Evolutionary conservation across 2,329 filamentous ascomycete genomes (phyloP).

Genomic region (Ophiostoma sp.): DNA sequence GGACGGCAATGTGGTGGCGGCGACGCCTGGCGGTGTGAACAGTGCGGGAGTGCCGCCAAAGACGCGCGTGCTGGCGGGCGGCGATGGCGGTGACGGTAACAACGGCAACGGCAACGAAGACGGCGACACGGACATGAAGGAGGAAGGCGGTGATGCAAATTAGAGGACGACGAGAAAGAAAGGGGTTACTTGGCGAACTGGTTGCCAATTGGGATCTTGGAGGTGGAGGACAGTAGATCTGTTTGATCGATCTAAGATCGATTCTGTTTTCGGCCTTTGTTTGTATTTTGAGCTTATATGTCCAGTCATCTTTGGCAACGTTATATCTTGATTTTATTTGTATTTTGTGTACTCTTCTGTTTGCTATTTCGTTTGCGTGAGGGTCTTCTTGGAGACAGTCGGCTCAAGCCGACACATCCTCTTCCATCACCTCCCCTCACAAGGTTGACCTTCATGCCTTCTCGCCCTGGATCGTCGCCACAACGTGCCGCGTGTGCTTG

Average conservation of each 20-base stretch:
- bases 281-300: background rate
- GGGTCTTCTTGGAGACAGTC: too few species aligned
- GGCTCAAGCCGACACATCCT: background rate
- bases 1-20: constrained; percentile 79
- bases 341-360: background rate
- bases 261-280: background rate
- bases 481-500: constrained; percentile 76
- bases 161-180: background rate
- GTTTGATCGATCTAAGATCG: background rate
- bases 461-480: constrained; percentile 94
- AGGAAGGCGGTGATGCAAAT: constrained; percentile 29
- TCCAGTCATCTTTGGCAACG: background rate
- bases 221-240: background rate
- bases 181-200: background rate
- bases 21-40: constrained; percentile 69
- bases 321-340: background rate
- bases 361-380: background rate
- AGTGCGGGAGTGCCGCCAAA: constrained; percentile 55
- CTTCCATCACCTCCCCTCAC: background rate
- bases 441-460: constrained; percentile 40
- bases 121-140: constrained; percentile 60
- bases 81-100: constrained; percentile 56
- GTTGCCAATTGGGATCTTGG: background rate
- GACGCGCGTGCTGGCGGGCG: constrained; percentile 63
- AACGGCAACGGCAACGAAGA: constrained; percentile 52